Evolutionary conservation across 1,139 yeast species (phyloP), one percentile per base, ranked within the genome.

Genomic region (Saccharomyces hybrid): DNA sequence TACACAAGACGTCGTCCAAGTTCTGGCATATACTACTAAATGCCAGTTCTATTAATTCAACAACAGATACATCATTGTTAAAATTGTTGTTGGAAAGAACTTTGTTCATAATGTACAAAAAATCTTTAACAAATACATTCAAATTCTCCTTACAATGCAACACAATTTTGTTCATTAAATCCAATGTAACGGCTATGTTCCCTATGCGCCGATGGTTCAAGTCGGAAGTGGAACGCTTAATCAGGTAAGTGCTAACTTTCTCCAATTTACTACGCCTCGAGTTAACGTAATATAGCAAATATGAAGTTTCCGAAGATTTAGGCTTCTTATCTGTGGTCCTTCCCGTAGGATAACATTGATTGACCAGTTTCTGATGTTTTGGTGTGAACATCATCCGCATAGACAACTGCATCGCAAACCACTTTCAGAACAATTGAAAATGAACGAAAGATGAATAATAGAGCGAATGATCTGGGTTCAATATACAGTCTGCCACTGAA

Each of bases 341-440:
- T 1, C 98, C 96, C 1, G 95, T 81, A 2, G 96, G 99, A 69
- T 91, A 93, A 74, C 99, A 93, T 69, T 88, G 96, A 54, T 87
- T 79, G 47, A 93, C 88, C 64, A 91, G 77, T 66, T 87, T 85
- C 71, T 90, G 97, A 69, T 91, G 98, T 69, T 91, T 91, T 5
- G 96, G 88, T 51, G 76, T 77, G 63, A 82, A 80, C 57, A 81
- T 64, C 32, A 61, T 56, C 27, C 61, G 59, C 60, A 60, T 58
- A 20, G 53, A 53, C 59, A 55, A 55, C 46, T 51, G 46, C 49
- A 34, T 47, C 14, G 14, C 31, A 38, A 38, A 38, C 20, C 44
- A 16, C 44, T 9, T 38, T 38, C 25, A 38, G 25, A 38, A 38
- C 44, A 38, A 38, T 38, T 38, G 44, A 9, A 25, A 9, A 20